Base-by-base conservation (phyloP, 164 flowering plant species). In the Echeveria elegans region DNA sequence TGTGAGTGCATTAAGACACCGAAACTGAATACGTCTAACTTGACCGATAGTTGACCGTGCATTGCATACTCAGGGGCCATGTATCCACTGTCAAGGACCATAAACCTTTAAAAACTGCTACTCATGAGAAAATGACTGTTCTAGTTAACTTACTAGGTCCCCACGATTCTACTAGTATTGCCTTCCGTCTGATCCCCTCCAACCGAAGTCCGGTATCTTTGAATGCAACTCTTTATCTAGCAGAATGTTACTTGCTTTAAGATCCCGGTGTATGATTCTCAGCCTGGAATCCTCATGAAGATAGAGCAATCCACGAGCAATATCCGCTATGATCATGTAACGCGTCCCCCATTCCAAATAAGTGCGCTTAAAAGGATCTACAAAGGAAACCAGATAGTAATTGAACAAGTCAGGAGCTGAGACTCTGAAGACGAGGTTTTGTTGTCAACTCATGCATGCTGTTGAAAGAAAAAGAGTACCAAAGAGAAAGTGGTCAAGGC, bases 241-340 rank as follows among this genome's bases (percentile, higher is more conserved):
- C 11, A 79, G 64, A 7, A 79, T 65, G 67, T 79, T 79, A 48
- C 71, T 76, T 9, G 74, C 70, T 53, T 77, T 74, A n/a, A 74
- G 73, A 70, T 74, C 79, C 56, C 76, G 67, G 24, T 76, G 79
- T 66, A 79, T 72, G 24, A 79, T 70, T 41, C 66, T 70, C 1
- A 70, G 72, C 37, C 73, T 37, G 23, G 78, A 79, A 62, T 79
- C 80, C 24, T 69, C 68, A 36, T 77, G 80, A 37, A 79, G 77
- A 37, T 77, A 77, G 12, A 77, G 75, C 21, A 79, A 62, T 23
- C 80, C 80, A 34, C n/a, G 18, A 43, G 47, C 47, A 43, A 16
- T 43, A 16, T 43, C 47, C 15, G 10, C 47, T 43, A 43, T 43
- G 47, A 43, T 43, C 47, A 11, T 43, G 47, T 43, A 43, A 43